These are phyloP conservation scores for Stromatinia cepivora DNA, from an alignment of 2,329 filamentous ascomycete genomes.

Conservation along the genomic window DNA sequence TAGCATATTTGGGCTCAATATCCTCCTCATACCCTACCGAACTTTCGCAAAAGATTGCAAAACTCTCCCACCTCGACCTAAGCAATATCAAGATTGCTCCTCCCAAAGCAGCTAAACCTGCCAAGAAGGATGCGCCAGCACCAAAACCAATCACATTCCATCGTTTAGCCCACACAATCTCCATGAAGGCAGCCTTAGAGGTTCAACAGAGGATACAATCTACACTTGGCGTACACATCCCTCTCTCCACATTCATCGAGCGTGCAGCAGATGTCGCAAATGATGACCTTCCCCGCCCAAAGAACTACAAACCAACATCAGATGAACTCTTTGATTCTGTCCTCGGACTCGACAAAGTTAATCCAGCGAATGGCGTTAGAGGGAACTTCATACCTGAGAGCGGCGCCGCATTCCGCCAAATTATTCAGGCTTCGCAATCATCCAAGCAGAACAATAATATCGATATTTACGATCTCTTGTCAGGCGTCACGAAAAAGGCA, in stretches of 20 bases:
- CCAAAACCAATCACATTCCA: constrained; percentile 49
- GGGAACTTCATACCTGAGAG: constrained; percentile 74
- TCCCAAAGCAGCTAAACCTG: constrained; percentile 43
- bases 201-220: constrained; percentile 78
- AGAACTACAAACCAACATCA: constrained; percentile 63
- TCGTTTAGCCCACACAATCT: constrained; percentile 72
- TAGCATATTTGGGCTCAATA: constrained; percentile 83
- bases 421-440: constrained; percentile 30
- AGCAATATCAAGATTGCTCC: constrained; percentile 78
- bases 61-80: constrained; percentile 82
- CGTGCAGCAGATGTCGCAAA: constrained; percentile 87
- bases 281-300: constrained; percentile 72
- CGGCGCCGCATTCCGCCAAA: constrained; percentile 48
- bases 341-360: constrained; percentile 63
- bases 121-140: constrained; percentile 44
- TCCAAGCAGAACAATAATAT: constrained; percentile 49
- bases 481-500: constrained; percentile 46
- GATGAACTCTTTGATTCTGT: constrained; percentile 89
- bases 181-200: constrained; percentile 74
- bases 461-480: constrained; percentile 83
- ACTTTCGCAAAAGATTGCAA: constrained; percentile 69
- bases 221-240: constrained; percentile 75
- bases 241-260: constrained; percentile 82
- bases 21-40: constrained; percentile 68
- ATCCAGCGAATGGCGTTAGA: constrained; percentile 54